These are phyloP conservation scores for Monilinia polystroma DNA, from an alignment of 2,329 filamentous ascomycete genomes.

Conservation along the genomic window DNA sequence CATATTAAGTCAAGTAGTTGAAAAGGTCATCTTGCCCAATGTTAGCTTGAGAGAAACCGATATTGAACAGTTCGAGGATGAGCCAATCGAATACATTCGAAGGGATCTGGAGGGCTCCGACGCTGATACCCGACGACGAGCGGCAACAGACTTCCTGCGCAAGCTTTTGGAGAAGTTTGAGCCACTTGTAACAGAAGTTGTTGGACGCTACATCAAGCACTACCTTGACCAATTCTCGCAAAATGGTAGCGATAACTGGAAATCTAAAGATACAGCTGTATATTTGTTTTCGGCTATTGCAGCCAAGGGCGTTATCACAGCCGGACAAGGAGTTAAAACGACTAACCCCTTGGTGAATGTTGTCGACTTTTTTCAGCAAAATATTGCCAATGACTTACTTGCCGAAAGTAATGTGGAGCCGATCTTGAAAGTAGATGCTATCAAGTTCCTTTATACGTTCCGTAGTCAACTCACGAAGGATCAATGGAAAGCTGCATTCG, in stretches of 20 bases:
- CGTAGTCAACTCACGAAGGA: conserved; percentile 89
- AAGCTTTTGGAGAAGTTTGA: conserved; percentile 90
- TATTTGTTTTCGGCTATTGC: conserved; percentile 95
- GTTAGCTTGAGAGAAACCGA: conserved; percentile 89
- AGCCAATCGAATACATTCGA: conserved; percentile 97
- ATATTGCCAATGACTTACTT: conserved; percentile 86
- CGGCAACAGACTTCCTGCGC: conserved; percentile 90
- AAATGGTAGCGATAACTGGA: conserved; percentile 73
- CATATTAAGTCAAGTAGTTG: conserved; percentile 81
- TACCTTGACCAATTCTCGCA: conserved; percentile 76
- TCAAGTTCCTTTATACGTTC: conserved; percentile 98
- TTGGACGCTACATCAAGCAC: conserved; percentile 80
- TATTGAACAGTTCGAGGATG: conserved; percentile 94
- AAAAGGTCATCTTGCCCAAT: conserved; percentile 95
- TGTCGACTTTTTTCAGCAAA: conserved; percentile 89
- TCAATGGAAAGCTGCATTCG: conserved; percentile 88
- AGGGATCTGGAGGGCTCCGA: conserved; percentile 95
- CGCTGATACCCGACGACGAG: conserved; percentile 85
- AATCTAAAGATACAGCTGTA: conserved; percentile 95
- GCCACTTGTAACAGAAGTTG: conserved; percentile 78
- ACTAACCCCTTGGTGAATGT: conserved; percentile 87
- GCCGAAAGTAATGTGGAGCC: conserved; percentile 68
- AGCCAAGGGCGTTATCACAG: conserved; percentile 83
- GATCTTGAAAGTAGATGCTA: conserved; percentile 93
- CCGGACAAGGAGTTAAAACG: conserved; percentile 84